A percentile compares a stretch with the other conserved stretches of the same genome.
phyloP scores from a whole-genome alignment of 2,329 filamentous ascomycete genomes.

The Neonectria faginata region DNA sequence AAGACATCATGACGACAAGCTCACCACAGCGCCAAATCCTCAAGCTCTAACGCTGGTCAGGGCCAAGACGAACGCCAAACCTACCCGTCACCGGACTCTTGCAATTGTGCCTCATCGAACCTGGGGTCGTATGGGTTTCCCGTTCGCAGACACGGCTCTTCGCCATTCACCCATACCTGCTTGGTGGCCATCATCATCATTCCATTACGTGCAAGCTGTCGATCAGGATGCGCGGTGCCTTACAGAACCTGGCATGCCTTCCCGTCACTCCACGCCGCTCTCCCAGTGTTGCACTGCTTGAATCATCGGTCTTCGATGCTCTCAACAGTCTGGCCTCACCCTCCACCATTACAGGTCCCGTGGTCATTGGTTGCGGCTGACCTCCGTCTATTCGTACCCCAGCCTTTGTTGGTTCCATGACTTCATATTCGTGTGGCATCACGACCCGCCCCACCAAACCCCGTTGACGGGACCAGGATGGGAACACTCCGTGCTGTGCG shows the following conservation, averaged over 20 bases:
- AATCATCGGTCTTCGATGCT: slow-evolving; percentile 15
- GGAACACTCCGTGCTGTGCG: background rate
- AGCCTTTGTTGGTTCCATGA: slow-evolving; percentile 34
- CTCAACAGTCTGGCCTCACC: background rate
- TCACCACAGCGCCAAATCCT: background rate
- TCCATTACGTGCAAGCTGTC: slow-evolving; percentile 6
- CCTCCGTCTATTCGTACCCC: background rate
- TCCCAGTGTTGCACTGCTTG: slow-evolving; percentile 14
- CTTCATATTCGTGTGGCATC: slow-evolving; percentile 23
- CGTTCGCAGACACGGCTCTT: background rate
- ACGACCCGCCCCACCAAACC: slow-evolving; percentile 31
- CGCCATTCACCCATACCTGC: background rate
- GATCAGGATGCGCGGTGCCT: slow-evolving; percentile 20
- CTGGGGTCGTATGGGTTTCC: background rate
- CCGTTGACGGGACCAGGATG: slow-evolving; percentile 24
- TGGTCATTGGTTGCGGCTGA: background rate
- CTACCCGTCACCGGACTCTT: background rate
- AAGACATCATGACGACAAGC: slow-evolving; percentile 5
- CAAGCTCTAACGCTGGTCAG: slow-evolving; percentile 5
- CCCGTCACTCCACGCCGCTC: slow-evolving; percentile 5
- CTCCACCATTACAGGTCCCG: background rate
- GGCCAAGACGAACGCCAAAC: background rate
- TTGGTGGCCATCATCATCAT: slow-evolving; percentile 8
- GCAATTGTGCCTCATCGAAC: background rate
- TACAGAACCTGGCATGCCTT: slow-evolving; percentile 11